Percentiles rank a stretch among this genome's conserved stretches.
These are phyloP conservation scores for Euphrasia confusa DNA, from an alignment of 257 asterid species.

Conservation along the genomic window DNA sequence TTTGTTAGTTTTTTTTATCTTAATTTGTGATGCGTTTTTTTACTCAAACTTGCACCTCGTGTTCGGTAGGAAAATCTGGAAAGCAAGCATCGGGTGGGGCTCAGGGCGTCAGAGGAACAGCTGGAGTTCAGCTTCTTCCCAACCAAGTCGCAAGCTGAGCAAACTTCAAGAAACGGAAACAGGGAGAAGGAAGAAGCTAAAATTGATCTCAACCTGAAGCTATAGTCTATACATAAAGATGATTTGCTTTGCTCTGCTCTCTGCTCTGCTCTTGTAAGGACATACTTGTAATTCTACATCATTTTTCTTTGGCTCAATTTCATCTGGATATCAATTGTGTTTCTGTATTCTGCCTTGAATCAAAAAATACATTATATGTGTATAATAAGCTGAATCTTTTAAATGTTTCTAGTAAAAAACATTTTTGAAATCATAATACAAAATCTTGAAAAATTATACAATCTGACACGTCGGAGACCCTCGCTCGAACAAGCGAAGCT, in stretches of 20 bases:
- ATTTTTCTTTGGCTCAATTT: too few species aligned
- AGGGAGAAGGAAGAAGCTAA: conserved; percentile 39
- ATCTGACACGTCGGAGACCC: too few species aligned
- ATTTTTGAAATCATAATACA: too few species aligned
- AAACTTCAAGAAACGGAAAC: conserved; percentile 21
- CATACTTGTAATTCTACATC: conserved; percentile 53
- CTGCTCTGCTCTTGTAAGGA: conserved; percentile 20
- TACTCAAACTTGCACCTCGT: conserved; percentile 5
- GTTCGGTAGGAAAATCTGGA: conserved; percentile 35
- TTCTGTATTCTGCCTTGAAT: too few species aligned
- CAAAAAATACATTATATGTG: too few species aligned
- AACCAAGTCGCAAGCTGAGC: conserved; percentile 27
- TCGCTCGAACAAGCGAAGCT: too few species aligned
- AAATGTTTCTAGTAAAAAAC: too few species aligned
- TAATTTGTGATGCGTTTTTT: neutral
- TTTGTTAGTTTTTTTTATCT: neutral
- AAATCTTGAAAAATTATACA: too few species aligned
- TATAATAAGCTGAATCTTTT: too few species aligned
- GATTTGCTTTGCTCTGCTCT: neutral
- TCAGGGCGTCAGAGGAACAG: conserved; percentile 29
- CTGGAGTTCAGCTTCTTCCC: conserved; percentile 51
- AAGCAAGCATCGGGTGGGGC: conserved; percentile 26
- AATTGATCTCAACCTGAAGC: conserved; percentile 62
- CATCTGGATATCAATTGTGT: too few species aligned
- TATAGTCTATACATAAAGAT: conserved; percentile 24